phyloP scores from a whole-genome alignment of 2,329 filamentous ascomycete species.

The Meredithiella fracta region DNA sequence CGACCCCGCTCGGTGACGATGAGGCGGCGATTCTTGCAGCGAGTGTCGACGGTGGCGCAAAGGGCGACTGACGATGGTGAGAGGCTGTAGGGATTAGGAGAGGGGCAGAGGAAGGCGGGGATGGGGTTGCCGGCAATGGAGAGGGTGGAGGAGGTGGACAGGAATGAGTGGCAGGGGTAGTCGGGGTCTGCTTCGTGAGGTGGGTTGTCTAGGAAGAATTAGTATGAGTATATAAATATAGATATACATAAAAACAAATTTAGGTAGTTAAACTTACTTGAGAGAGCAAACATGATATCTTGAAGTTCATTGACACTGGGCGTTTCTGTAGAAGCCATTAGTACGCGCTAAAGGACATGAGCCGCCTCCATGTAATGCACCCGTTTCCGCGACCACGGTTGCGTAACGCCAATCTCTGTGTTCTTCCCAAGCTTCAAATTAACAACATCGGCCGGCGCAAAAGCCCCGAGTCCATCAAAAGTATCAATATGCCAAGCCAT shows the following conservation, averaged over 20 bases:
- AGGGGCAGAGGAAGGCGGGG: slow-evolving; percentile 1
- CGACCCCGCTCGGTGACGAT: slow-evolving; percentile 9
- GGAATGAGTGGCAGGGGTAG: slow-evolving; percentile 10
- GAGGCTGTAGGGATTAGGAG: not conserved
- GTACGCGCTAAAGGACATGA: slow-evolving; percentile 7
- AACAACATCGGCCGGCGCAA: slow-evolving; percentile 6
- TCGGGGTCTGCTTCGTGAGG: slow-evolving; percentile 10
- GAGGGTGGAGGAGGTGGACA: slow-evolving; percentile 6
- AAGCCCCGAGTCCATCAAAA: slow-evolving; percentile 11
- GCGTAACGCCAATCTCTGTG: slow-evolving; percentile 5
- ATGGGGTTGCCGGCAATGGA: slow-evolving; percentile 9
- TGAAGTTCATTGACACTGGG: slow-evolving; percentile 8
- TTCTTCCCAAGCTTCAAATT: slow-evolving; percentile 5
- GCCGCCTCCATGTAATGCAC: slow-evolving; percentile 4
- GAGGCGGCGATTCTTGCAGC: slow-evolving; percentile 8
- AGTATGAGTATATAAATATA: not conserved
- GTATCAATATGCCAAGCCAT: slow-evolving; percentile 13
- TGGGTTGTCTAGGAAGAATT: not conserved
- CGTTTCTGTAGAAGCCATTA: slow-evolving; percentile 5
- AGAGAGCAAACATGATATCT: slow-evolving; percentile 10
- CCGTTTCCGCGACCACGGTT: slow-evolving; percentile 1
- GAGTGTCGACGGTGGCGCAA: not conserved
- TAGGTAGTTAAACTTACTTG: slow-evolving; percentile 1
- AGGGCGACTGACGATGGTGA: slow-evolving; percentile 5
- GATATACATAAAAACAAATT: not conserved